Evolutionary conservation across 306 rosid genomes (phyloP), one percentile per base, ranked within the genome.

Genomic region (Quercus aquifolioides): DNA sequence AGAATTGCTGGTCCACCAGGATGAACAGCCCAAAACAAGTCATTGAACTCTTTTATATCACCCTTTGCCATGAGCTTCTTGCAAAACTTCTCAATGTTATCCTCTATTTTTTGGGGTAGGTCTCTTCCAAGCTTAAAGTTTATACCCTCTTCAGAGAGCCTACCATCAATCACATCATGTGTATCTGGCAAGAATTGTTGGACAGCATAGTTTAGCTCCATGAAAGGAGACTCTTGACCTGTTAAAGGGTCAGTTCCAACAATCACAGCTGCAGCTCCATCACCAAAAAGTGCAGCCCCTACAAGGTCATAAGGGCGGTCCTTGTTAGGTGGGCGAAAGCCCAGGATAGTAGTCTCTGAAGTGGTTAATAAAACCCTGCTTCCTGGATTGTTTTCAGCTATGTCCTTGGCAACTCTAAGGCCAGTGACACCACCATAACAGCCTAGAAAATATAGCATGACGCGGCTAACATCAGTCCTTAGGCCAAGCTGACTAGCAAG

Each of bases 211-310:
- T 86, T 90, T 21, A 93, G 70, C 55, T 96, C 98, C 93, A 96
- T 84, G 89, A 93, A 96, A n/a, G 99, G 96, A 41, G 83, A 71
- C 55, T 94, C 99, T 64, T 71, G 76, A 3, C 69, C 89, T 1
- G 20, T 3, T 15, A 84, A 14, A 1, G 98, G 97, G 81, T 93
- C 65, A 5, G 92, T 57, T 85, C 99, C 98, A 13, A 96, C 15
- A 51, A 96, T 91, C 13, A 77, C 99, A 0, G 98, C 96, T 0
- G 99, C 98, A 5, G 98, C 99, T 1, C 98, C 98, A 20, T 96
- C 99, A 0, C 98, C 98, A 6, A 96, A 96, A 46, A 96, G 93
- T 5, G 97, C 99, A n/a, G 98, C 98, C n/a, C 98, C 98, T 0
- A 96, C 99, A 1, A 96, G 96, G 69, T 96, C 98, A 20, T 96